phyloP scores from a whole-genome alignment of 2,329 filamentous ascomycete species.

The Leptodontidium sp. region DNA sequence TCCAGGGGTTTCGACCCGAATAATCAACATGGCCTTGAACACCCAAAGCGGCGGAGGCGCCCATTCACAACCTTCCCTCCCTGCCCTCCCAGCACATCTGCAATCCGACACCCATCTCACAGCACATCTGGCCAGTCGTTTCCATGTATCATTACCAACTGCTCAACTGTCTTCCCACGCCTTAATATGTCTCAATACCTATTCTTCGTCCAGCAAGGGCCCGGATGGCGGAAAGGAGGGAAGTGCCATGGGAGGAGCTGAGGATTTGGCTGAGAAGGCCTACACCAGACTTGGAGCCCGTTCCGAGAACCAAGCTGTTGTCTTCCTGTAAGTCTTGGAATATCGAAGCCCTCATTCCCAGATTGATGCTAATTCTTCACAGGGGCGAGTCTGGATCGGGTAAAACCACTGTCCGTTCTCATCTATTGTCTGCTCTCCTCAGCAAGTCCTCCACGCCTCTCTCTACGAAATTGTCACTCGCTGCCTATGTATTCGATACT shows the following conservation, averaged over 20 bases:
- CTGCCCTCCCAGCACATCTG: conserved; percentile 83
- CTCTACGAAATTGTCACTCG: conserved; percentile 91
- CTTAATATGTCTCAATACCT: conserved; percentile 92
- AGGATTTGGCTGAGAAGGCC: conserved; percentile 88
- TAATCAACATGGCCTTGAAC: conserved; percentile 28
- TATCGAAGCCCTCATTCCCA: not conserved
- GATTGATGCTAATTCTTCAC: conserved; percentile 32
- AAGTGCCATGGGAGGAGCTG: conserved; percentile 89
- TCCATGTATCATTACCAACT: conserved; percentile 89
- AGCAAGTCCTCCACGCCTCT: conserved; percentile 91
- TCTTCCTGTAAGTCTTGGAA: conserved; percentile 81
- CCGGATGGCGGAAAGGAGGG: conserved; percentile 91
- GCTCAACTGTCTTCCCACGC: conserved; percentile 91
- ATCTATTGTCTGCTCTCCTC: conserved; percentile 84
- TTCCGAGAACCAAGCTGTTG: conserved; percentile 89
- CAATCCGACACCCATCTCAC: conserved; percentile 83
- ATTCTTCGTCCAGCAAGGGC: conserved; percentile 86
- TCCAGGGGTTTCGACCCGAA: conserved; percentile 28
- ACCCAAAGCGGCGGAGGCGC: conserved; percentile 57
- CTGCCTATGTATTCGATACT: conserved; percentile 94
- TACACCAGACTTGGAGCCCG: conserved; percentile 86
- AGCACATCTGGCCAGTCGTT: conserved; percentile 84
- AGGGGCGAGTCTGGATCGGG: conserved; percentile 96
- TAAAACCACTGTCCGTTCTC: conserved; percentile 93
- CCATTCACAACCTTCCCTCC: conserved; percentile 86